A percentile compares a stretch with the other conserved stretches of the same genome.
phyloP scores from a whole-genome alignment of 2,329 filamentous ascomycete genomes.

The Fusarium keratoplasticum region DNA sequence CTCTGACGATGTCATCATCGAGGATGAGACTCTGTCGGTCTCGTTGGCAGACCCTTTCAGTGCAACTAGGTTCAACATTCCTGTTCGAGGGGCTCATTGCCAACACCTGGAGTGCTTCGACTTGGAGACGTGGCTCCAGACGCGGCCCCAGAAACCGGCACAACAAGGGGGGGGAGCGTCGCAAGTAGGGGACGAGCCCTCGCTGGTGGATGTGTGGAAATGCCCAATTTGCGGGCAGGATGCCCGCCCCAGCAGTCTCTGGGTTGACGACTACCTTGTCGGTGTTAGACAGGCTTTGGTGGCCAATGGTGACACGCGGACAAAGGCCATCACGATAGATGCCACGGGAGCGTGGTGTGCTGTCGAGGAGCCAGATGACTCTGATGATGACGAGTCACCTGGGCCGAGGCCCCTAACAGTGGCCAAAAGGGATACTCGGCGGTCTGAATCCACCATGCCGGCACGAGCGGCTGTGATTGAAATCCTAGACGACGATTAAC shows the following conservation, averaged over 20 bases:
- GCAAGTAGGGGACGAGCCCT: slow-evolving; percentile 56
- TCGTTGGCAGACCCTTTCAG: slow-evolving; percentile 77
- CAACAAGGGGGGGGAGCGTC: slow-evolving; percentile 20
- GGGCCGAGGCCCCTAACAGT: slow-evolving; percentile 4
- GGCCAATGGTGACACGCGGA: slow-evolving; percentile 27
- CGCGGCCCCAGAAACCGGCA: slow-evolving; percentile 63
- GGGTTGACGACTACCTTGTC: slow-evolving; percentile 79
- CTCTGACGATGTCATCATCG: slow-evolving; percentile 71
- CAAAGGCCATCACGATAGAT: slow-evolving; percentile 47
- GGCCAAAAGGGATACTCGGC: slow-evolving; percentile 6
- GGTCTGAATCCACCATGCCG: slow-evolving; percentile 14
- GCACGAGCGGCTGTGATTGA: slow-evolving; percentile 40
- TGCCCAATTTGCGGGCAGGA: slow-evolving; percentile 87
- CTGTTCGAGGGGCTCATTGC: slow-evolving; percentile 78
- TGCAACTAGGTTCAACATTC: slow-evolving; percentile 72
- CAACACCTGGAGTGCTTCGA: slow-evolving; percentile 91
- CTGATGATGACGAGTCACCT: slow-evolving; percentile 39
- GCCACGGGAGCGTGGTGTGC: slow-evolving; percentile 50
- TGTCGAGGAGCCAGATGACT: slow-evolving; percentile 47
- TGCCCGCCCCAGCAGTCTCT: slow-evolving; percentile 77
- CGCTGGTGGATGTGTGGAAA: slow-evolving; percentile 78
- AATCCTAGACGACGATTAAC: slow-evolving; percentile 44
- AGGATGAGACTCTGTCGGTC: slow-evolving; percentile 66
- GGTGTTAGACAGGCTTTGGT: slow-evolving; percentile 68
- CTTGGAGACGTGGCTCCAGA: slow-evolving; percentile 81